Base-by-base conservation (phyloP, 1,284 basidiomycete genomes). In the Ganoderma lingzhi region DNA sequence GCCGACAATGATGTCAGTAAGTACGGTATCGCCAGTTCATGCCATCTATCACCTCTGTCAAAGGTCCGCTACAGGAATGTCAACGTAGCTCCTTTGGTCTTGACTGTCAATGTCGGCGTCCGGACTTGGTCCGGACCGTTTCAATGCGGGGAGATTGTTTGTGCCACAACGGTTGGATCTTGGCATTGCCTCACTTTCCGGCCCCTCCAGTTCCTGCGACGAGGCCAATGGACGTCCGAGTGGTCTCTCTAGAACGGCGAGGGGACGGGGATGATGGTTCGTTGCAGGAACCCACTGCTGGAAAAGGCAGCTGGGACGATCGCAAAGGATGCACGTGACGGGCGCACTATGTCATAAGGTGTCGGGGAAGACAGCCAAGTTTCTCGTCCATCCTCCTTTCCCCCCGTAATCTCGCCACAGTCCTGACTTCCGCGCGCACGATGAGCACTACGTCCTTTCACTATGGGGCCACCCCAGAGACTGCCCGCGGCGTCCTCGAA, bases 401-500 rank as follows among this genome's bases (percentile, higher is more conserved):
- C 51, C 58, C 61, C 60, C 69, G 42, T 30, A 62, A 37, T 56
- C 65, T 61, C 59, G 23, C 61, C 56, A 12, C 41, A 44, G 15
- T 55, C 41, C 55, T 63, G n/a, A 28, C 23, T 45, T n/a, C 45
- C 63, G 64, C 68, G 58, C 68, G 51, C 53, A 68, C 67, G 64
- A 69, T 79, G 78, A 67, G 74, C 55, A 76, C 73, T 62, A 76
- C 74, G 35, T 70, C 76, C 23, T 73, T 76, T 6, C 44, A 76
- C 17, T 75, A 70, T 17, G 74, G 67, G 56, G 65, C 76, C 5
- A 70, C 73, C 41, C 63, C 72, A 3, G 75, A 76, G 58, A 62
- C 65, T 28, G 68, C 62, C 14, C 71, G 73, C 28, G 70, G 71
- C 28, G 71, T 82, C 45, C 82, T 90, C 67, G 78, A 83, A 59